These are phyloP conservation scores for Evernia prunastri DNA, from an alignment of 495 filamentous ascomycete species.

Conservation along the genomic window DNA sequence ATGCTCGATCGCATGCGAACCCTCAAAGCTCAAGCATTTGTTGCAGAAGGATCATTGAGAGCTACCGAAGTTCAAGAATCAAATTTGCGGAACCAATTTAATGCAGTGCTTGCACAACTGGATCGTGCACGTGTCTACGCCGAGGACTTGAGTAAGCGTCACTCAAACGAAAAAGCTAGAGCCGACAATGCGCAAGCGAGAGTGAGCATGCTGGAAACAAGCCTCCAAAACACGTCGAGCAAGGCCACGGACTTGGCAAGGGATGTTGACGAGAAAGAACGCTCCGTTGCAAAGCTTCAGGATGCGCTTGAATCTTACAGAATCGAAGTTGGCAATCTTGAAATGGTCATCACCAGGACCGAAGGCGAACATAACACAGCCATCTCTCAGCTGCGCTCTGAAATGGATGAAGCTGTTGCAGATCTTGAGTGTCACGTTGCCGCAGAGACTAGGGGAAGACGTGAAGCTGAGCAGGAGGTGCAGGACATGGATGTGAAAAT, in stretches of 20 bases:
- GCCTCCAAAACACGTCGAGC: slow-evolving; percentile 42
- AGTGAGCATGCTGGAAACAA: slow-evolving; percentile 46
- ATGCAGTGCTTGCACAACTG: slow-evolving; percentile 32
- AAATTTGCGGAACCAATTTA: slow-evolving; percentile 40
- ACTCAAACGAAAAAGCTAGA: slow-evolving; percentile 21
- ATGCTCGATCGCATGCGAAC: slow-evolving; percentile 19
- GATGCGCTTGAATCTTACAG: slow-evolving; percentile 57
- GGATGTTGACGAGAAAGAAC: slow-evolving; percentile 50
- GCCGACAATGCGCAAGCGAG: slow-evolving; percentile 40
- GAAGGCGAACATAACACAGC: slow-evolving; percentile 47
- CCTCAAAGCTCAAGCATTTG: slow-evolving; percentile 8
- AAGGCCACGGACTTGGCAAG: slow-evolving; percentile 44
- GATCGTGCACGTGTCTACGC: slow-evolving; percentile 38
- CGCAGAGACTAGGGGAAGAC: slow-evolving; percentile 34
- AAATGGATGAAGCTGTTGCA: slow-evolving; percentile 35
- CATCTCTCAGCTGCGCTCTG: slow-evolving; percentile 31
- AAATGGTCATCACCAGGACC: slow-evolving; percentile 51
- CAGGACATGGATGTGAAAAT: slow-evolving; percentile 35
- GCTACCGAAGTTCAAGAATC: slow-evolving; percentile 13
- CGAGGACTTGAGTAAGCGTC: slow-evolving; percentile 11
- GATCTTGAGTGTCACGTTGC: slow-evolving; percentile 38
- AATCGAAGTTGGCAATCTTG: slow-evolving; percentile 56
- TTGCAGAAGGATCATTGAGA: slow-evolving; percentile 13
- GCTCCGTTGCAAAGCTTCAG: slow-evolving; percentile 54
- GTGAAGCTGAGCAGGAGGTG: slow-evolving; percentile 32